These are phyloP conservation scores for Ganoderma multipileum DNA, from an alignment of 1,284 basidiomycete species.

Conservation along the genomic window DNA sequence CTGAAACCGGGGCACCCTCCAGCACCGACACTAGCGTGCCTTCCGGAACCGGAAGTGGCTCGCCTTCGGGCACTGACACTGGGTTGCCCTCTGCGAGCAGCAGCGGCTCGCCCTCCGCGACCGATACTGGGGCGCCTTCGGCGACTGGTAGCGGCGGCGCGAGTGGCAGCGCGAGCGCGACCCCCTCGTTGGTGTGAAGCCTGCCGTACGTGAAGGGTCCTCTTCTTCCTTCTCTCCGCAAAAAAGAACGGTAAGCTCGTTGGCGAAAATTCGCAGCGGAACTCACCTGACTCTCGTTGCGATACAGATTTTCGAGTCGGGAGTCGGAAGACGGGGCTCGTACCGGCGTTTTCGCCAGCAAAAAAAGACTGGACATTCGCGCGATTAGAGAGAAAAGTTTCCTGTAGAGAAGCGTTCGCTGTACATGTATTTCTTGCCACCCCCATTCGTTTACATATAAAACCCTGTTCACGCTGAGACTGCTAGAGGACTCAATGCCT, in stretches of 20 bases:
- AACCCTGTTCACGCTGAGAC: background rate
- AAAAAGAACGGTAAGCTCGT: background rate
- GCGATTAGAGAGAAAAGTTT: background rate
- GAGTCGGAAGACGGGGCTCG: background rate
- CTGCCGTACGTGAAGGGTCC: background rate
- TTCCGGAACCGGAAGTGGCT: no score
- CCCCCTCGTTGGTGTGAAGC: background rate
- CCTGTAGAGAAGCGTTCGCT: background rate
- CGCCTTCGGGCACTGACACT: background rate
- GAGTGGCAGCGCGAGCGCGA: background rate
- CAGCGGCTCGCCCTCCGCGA: background rate
- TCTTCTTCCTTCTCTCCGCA: background rate
- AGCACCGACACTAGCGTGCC: no score
- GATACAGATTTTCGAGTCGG: background rate
- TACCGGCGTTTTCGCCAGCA: background rate
- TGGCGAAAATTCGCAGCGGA: background rate
- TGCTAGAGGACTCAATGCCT: no score
- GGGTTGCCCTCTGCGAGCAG: background rate
- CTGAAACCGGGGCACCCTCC: background rate
- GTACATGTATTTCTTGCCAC: background rate
- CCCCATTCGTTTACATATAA: background rate
- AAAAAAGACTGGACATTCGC: background rate
- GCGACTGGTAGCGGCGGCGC: background rate
- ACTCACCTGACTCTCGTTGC: background rate
- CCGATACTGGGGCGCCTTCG: background rate